These are phyloP conservation scores for Chytriomyces confervae DNA, from an alignment of 192 early-diverging fungal species.

Conservation along the genomic window DNA sequence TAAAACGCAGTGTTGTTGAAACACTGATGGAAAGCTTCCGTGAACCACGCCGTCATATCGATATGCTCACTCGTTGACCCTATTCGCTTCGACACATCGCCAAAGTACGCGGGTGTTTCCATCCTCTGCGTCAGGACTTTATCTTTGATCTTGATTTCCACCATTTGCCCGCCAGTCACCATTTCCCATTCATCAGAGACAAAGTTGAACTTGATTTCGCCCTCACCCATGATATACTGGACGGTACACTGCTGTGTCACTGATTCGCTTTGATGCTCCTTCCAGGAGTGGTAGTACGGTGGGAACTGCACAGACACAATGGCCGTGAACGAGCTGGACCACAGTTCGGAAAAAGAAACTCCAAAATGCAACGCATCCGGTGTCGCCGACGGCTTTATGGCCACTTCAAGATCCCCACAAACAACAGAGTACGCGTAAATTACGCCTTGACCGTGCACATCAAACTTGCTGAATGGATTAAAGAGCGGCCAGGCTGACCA, in stretches of 20 bases:
- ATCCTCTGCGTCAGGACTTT: neutral
- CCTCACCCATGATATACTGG: constrained; percentile 7
- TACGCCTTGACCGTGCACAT: constrained; percentile 4
- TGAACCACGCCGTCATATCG: constrained; percentile 21
- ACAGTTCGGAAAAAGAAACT: neutral
- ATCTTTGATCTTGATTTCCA: neutral
- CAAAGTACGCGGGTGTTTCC: constrained; percentile 1
- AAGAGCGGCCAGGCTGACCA: constrained; percentile 19
- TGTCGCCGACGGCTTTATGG: neutral
- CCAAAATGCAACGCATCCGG: neutral
- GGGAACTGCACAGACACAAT: constrained; percentile 1
- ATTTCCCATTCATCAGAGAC: constrained; percentile 31
- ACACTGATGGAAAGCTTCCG: neutral
- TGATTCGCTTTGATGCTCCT: neutral
- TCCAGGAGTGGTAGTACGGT: neutral
- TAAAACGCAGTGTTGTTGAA: neutral
- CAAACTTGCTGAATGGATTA: neutral
- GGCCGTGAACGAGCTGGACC: constrained; percentile 2
- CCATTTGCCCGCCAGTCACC: constrained; percentile 35
- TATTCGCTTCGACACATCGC: constrained; percentile 2
- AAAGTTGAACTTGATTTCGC: constrained; percentile 15
- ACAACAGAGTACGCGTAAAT: constrained; percentile 11
- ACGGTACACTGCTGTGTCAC: constrained; percentile 1
- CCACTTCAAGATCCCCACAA: neutral
- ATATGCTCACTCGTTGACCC: constrained; percentile 13